Evolutionary conservation across 495 filamentous ascomycete genomes (phyloP), one percentile per base, ranked within the genome.

Genomic region (Neurospora sp.): DNA sequence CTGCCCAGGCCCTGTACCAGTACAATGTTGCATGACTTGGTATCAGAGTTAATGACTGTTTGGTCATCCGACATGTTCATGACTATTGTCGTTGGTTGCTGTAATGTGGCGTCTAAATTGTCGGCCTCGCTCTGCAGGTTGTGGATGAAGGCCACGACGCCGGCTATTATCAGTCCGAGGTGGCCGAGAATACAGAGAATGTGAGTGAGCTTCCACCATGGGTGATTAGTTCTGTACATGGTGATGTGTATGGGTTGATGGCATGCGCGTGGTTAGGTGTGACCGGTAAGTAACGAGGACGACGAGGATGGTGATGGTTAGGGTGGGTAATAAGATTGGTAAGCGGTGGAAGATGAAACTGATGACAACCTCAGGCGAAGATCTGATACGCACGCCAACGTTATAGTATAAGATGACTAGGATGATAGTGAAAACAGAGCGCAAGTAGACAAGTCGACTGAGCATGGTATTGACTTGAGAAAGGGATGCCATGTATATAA

Each of bases 201-300:
- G 48, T 81, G 79, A 38, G 73, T 73, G 23, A 76, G n/a, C 72
- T 79, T 81, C 79, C 79, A 81, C 72, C 73, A 37, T 16, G 72
- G 77, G 70, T 81, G 70, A n/a, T 73, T 79, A 18, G 79, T 78
- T 69, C 73, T 69, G n/a, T 79, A 78, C 79, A 80, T 80, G 73
- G n/a, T 75, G 71, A 9, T 31, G 38, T 27, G 23, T 8, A 20
- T 39, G 20, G 20, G 10, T 42, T 12, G 8, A 23, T 39, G 20
- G 31, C 23, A 70, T 39, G 72, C n/a, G 31, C 37, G 72, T 31
- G 14, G 10, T 46, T 44, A 37, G 31, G 11, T 27, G 54, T 11
- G 12, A 18, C 27, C 14, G 27, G 27, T 37, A 37, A 18, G 27
- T 35, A 35, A 66, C 5, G 7, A 35, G 11, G 7, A 35, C 54